Evolutionary conservation across 78 protist genomes (phyloP), one percentile per base, ranked within the genome.

Genomic region (Planoprotostelium fungivorum): DNA sequence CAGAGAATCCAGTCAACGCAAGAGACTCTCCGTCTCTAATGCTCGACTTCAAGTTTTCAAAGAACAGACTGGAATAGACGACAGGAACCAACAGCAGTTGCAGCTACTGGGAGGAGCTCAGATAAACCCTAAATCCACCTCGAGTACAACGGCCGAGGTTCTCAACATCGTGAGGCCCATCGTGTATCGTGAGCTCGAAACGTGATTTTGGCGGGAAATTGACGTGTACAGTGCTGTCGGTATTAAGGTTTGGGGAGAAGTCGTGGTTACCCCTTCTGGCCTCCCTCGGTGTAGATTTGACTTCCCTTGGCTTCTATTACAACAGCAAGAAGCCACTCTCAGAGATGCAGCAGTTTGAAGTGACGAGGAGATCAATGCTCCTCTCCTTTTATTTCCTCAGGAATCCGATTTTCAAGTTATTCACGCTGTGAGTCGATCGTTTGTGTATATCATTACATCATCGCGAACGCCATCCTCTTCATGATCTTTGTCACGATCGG

Each of bases 141-240:
- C 73, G 5, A 51, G 16, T 5, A 25, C 16, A 5, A 25, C 16
- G 5, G 73, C 73, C 73, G 73, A 51, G 16, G 16, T 51, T 51
- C 73, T 51, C 73, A 51, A 51, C 73, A 51, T 51, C 73, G 73
- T 51, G 73, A 51, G 73, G 73, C 73, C 73, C 73, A 51, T 51
- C 73, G 73, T 51, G 16, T 51, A 51, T 16, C 16, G 73, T 51
- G 16, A 25, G 73, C 16, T 51, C 73, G 5, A 25, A 25, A 16
- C n/a, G 16, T 25, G 16, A 51, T 25, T 51, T 51, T 51, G 31
- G 31, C 73, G 16, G 5, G 73, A 51, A 51, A 51, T 51, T 51
- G 5, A 5, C 73, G 5, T 51, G 73, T 51, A 25, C 73, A 51
- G 73, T 51, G 16, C 16, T 51, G 16, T 51, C 73, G 5, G 16